These are phyloP conservation scores for Colletotrichum paranaense DNA, from an alignment of 2,329 filamentous ascomycete genomes.

Conservation along the genomic window DNA sequence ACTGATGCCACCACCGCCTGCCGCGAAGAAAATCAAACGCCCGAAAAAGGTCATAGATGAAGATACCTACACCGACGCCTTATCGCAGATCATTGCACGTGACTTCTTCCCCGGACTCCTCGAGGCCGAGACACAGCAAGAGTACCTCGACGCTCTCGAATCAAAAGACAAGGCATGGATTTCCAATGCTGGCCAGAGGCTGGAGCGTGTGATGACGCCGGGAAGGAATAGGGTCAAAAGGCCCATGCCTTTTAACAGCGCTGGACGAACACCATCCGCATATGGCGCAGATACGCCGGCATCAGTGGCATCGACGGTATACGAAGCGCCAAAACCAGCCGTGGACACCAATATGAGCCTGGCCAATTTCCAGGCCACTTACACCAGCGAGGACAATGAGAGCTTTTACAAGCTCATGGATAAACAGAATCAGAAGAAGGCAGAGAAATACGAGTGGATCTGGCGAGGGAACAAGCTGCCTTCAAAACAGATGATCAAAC, in stretches of 20 bases:
- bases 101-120: constrained; percentile 96
- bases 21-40: constrained; percentile 89
- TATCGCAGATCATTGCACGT: constrained; percentile 94
- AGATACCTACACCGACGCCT: constrained; percentile 88
- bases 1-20: constrained; percentile 89
- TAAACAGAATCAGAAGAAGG: constrained; percentile 85
- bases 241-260: constrained; percentile 43
- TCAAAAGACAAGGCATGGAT: constrained; percentile 91
- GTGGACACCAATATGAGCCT: constrained; percentile 85
- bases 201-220: constrained; percentile 86
- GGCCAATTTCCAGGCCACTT: constrained; percentile 87
- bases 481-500: constrained; percentile 80
- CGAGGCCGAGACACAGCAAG: constrained; percentile 87
- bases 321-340: constrained; percentile 53
- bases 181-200: constrained; percentile 76
- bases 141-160: constrained; percentile 91
- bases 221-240: constrained; percentile 57
- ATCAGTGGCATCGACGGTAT: constrained; percentile 59
- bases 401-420: constrained; percentile 94
- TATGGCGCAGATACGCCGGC: constrained; percentile 81
- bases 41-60: constrained; percentile 91
- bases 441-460: constrained; percentile 89
- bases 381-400: constrained; percentile 98
- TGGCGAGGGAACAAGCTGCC: constrained; percentile 89
- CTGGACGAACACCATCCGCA: constrained; percentile 69